Evolutionary conservation across 257 asterid genomes (phyloP).

Genomic region (Cruciata laevipes): DNA sequence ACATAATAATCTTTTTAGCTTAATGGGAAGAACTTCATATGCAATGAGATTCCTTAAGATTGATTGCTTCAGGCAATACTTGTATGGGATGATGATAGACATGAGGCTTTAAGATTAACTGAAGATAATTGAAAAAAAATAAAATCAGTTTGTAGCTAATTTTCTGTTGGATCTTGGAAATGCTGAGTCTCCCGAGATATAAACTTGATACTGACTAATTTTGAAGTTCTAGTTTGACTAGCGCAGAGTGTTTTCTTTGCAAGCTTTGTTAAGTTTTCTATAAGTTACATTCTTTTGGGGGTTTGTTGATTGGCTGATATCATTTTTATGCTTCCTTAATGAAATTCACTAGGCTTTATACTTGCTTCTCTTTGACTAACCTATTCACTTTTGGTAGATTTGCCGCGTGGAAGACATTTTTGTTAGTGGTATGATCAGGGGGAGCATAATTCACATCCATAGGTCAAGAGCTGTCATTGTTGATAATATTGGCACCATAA

Average conservation of each 20-base stretch:
- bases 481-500: constrained; percentile 63
- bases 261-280: not conserved
- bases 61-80: not conserved
- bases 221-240: not conserved
- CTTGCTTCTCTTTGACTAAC: constrained; percentile 8
- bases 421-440: constrained; percentile 72
- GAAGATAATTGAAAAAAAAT: not conserved
- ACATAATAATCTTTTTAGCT: not conserved
- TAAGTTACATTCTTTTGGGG: not conserved
- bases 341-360: not conserved
- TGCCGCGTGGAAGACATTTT: constrained; percentile 94
- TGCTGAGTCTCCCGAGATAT: not conserved
- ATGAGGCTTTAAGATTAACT: not conserved
- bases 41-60: not conserved
- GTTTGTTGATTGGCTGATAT: not conserved
- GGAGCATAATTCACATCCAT: constrained; percentile 91
- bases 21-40: not conserved
- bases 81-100: not conserved
- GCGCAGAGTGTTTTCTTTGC: not conserved
- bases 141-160: not conserved
- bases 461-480: constrained; percentile 84
- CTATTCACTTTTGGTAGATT: constrained; percentile 41
- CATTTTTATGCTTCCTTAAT: not conserved
- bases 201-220: not conserved
- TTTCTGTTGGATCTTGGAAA: not conserved